Evolutionary conservation across 495 filamentous ascomycete species (phyloP), one percentile per base, ranked within the genome.

Genomic region (Amniculicola lignicola): DNA sequence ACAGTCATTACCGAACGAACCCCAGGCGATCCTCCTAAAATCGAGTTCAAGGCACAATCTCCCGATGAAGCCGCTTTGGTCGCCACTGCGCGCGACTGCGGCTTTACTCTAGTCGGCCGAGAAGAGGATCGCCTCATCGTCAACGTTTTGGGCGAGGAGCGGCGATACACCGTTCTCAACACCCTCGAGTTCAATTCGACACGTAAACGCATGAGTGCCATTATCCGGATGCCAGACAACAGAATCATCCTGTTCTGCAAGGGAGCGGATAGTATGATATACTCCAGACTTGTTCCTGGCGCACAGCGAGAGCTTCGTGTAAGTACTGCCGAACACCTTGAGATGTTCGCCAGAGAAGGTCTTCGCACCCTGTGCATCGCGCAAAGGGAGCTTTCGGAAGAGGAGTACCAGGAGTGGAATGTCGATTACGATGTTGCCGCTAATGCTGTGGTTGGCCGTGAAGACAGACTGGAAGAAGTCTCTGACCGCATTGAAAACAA

Each of bases 151-250:
- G 94, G 94, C 39, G 78, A 88, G 63, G 88, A 96, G 55, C 78
- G 77, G 51, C 82, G 88, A 37, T 99, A 88, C 65, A 84, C 82
- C 9, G 87, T 99, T 18, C 79, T 99, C 31, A 97, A 95, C 69
- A 95, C 88, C 4, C 81, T 99, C 33, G 94, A 99, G 67, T 99
- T 99, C 76, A 97, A 97, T 71, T 97, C 93, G 2, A 85, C 88
- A 6, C 79, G 94, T 62, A 99, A 99, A 70, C 83, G 94, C 51
- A 99, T 99, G 94, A 97, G 94, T 70, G 87, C 93, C 1, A 96
- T 99, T 54, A 85, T 99, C 36, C 82, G 85, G 51, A 97, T 97
- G 92, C 94, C 94, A 3, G 83, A 96, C 65, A 90, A 90, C 31
- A 84, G 80, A 56, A 96, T 99, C 44, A 77, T 91, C 23, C 81